phyloP scores from a whole-genome alignment of 2,329 filamentous ascomycete genomes.

The Pseudogymnoascus verrucosus region DNA sequence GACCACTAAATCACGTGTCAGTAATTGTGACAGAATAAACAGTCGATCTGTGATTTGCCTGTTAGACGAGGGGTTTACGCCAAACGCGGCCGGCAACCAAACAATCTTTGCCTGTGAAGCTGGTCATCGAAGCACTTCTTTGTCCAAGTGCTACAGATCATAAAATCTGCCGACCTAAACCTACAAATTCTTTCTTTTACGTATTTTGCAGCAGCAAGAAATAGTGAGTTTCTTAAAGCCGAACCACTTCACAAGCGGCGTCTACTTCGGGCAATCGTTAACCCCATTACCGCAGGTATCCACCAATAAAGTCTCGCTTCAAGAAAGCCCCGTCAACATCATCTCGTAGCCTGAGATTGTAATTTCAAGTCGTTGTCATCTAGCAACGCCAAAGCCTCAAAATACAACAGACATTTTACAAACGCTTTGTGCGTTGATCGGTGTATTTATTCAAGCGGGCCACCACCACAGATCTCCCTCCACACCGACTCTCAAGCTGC shows the following conservation, averaged over 20 bases:
- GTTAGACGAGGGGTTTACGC: slow-evolving; percentile 8
- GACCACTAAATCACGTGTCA: neutral
- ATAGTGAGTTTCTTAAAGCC: neutral
- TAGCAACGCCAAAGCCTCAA: slow-evolving; percentile 7
- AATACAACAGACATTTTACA: slow-evolving; percentile 10
- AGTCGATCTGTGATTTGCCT: slow-evolving; percentile 5
- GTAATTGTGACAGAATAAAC: neutral
- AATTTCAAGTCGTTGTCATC: slow-evolving; percentile 11
- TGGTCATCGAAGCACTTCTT: slow-evolving; percentile 5
- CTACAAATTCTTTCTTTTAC: slow-evolving; percentile 4
- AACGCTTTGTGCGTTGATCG: slow-evolving; percentile 10
- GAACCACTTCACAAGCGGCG: slow-evolving; percentile 2
- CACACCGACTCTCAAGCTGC: slow-evolving; percentile 23
- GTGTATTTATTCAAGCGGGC: slow-evolving; percentile 8
- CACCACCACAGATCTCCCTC: slow-evolving; percentile 2
- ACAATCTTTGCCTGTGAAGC: slow-evolving; percentile 6
- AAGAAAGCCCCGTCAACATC: slow-evolving; percentile 8
- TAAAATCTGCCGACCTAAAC: slow-evolving; percentile 1
- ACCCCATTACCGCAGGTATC: slow-evolving; percentile 7
- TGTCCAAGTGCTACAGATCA: slow-evolving; percentile 6
- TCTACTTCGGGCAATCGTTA: slow-evolving; percentile 9
- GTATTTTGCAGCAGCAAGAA: neutral
- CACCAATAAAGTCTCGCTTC: slow-evolving; percentile 10
- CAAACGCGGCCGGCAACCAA: slow-evolving; percentile 7
- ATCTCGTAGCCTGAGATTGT: slow-evolving; percentile 9